Conservation (phyloP, 805 yeast species). For the Ogataea trehalophila region DNA sequence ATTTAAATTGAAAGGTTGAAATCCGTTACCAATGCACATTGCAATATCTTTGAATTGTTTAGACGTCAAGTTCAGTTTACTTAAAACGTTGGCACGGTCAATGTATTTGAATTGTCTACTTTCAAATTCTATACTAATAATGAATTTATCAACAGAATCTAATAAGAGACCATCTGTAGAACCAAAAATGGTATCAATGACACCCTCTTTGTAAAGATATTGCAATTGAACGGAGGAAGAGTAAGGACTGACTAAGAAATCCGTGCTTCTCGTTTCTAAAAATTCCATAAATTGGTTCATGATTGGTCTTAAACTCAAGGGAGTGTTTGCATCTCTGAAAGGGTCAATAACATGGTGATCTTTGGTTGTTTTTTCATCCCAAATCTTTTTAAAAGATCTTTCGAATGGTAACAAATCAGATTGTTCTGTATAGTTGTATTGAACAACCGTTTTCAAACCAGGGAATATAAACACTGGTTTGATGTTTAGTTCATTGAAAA, state of each 20-base stretch:
- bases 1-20: constrained; percentile 62
- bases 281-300: constrained; percentile 51
- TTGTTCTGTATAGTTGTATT: constrained; percentile 24
- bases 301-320: constrained; percentile 46
- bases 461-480: constrained; percentile 78
- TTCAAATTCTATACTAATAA: constrained; percentile 65
- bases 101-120: constrained; percentile 63
- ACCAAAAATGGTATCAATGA: constrained; percentile 75
- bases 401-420: constrained; percentile 30
- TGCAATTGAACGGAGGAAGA: constrained; percentile 76
- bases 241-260: constrained; percentile 78
- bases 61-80: constrained; percentile 55
- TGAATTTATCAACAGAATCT: constrained; percentile 58
- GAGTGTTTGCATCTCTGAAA: constrained; percentile 49
- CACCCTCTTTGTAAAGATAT: constrained; percentile 51
- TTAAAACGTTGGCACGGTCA: constrained; percentile 51
- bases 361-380: constrained; percentile 35
- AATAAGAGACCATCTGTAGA: constrained; percentile 73
- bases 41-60: constrained; percentile 73
- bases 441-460: constrained; percentile 49
- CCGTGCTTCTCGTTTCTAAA: constrained; percentile 51
- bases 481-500: constrained; percentile 55
- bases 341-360: constrained; percentile 35
- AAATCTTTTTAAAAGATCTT: constrained; percentile 41
- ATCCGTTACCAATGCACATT: constrained; percentile 71